These are phyloP conservation scores for Leucocoprinus leucothites DNA, from an alignment of 768 basidiomycete genomes.

Conservation along the genomic window DNA sequence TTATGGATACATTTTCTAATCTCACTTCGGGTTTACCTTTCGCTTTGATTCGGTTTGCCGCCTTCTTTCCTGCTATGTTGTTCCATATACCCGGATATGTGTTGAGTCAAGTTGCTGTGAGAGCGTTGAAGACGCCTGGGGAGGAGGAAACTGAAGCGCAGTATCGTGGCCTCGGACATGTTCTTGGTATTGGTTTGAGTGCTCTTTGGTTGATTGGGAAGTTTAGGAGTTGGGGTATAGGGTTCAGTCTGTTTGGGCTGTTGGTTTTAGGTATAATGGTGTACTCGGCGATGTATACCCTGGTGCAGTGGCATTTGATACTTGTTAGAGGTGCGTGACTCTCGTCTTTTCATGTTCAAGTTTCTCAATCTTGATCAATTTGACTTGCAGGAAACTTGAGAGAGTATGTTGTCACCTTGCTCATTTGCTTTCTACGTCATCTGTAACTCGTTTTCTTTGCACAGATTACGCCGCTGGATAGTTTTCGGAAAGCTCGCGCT, in stretches of 20 bases:
- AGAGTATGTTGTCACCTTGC: slow-evolving; percentile 20
- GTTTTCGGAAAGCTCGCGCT: slow-evolving; percentile 36
- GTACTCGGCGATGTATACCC: slow-evolving; percentile 29
- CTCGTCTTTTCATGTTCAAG: not conserved
- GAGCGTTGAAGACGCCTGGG: slow-evolving; percentile 38
- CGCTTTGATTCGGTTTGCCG: slow-evolving; percentile 30
- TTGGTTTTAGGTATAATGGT: slow-evolving; percentile 18
- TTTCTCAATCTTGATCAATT: not conserved
- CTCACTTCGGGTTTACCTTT: slow-evolving; percentile 39
- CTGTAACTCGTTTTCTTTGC: not conserved
- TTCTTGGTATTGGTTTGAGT: slow-evolving; percentile 35
- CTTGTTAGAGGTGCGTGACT: slow-evolving; percentile 27
- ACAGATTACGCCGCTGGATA: slow-evolving; percentile 30
- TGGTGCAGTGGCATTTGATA: slow-evolving; percentile 44
- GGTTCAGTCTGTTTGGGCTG: not conserved
- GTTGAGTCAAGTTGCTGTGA: slow-evolving; percentile 39
- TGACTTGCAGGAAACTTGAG: slow-evolving; percentile 28
- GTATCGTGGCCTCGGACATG: slow-evolving; percentile 63
- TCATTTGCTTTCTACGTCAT: not conserved
- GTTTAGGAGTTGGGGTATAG: slow-evolving; percentile 18
- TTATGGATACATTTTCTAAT: slow-evolving; percentile 22
- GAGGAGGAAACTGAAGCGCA: slow-evolving; percentile 72
- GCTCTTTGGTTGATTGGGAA: slow-evolving; percentile 20
- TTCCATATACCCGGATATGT: slow-evolving; percentile 59
- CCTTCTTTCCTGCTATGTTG: slow-evolving; percentile 44